Evolutionary conservation across 345 rosid species (phyloP), one percentile per base, ranked within the genome.

Genomic region (Erodium maritimum): DNA sequence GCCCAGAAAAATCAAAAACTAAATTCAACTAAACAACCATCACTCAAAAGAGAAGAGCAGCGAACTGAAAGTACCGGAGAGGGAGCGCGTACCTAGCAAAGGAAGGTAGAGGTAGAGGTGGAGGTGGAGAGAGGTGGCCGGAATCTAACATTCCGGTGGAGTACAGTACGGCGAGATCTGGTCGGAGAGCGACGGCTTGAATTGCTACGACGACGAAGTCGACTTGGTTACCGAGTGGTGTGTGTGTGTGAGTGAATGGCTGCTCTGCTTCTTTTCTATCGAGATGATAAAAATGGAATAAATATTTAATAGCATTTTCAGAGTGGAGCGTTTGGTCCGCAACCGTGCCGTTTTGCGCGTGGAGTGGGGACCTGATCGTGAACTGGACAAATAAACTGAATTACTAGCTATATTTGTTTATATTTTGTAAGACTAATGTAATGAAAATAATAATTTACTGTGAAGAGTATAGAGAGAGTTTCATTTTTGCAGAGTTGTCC

Each of bases 11-110:
- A 7, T 10, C 0, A 12, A 51, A 51, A 51, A 17, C 21, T 53
- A 65, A 61, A 14, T 48, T 8, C 8, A 51, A 29, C 5, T 29
- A 5, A 51, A 17, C 19, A 51, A 51, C 1, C 19, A 54, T 29
- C 9, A 62, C 17, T 54, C 42, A 61, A 19, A 54, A 23, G 37
- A 62, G 62, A 22, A 21, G 21, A 50, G 12, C 19, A 17, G 42
- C 51, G 55, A 18, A 16, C 42, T 10, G 48, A 10, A 19, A 55
- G n/a, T 12, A 59, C 5, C 33, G 16, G 17, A 34, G 61, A 34
- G 21, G 21, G 22, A 29, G 53, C 51, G 34, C 58, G 37, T 29
- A 29, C 37, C 37, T 1, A 29, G 37, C 37, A 29, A 29, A n/a
- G n/a, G n/a, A n/a, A n/a, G n/a, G n/a, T n/a, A n/a, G 37, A 5